Evolutionary conservation across 352 stramenopile genomes (phyloP).

Genomic region (Pythium aquatile): DNA sequence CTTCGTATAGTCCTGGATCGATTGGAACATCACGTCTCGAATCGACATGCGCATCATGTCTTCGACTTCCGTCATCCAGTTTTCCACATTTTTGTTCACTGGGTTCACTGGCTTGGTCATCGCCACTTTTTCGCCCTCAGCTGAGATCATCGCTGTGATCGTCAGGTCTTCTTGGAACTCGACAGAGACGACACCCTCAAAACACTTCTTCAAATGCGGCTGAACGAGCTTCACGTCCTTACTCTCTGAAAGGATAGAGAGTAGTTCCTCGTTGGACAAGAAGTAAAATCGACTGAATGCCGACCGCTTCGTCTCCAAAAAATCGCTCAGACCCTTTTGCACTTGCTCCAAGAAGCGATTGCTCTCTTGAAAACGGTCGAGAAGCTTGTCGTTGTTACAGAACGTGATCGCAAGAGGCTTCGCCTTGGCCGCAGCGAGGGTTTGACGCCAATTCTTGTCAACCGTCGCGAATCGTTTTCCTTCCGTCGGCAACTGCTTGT

Average conservation of each 20-base stretch:
- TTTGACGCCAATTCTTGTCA: constrained; percentile 95
- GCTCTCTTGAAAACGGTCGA: constrained; percentile 91
- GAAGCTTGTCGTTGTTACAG: constrained; percentile 91
- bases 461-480: constrained; percentile 94
- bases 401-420: constrained; percentile 89
- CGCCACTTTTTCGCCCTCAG: constrained; percentile 88
- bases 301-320: constrained; percentile 93
- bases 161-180: constrained; percentile 90
- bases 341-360: constrained; percentile 95
- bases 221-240: constrained; percentile 96
- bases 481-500: constrained; percentile 94
- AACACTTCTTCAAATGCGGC: constrained; percentile 95
- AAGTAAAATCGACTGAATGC: constrained; percentile 95
- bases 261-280: constrained; percentile 93
- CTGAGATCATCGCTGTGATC: constrained; percentile 91
- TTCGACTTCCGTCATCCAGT: constrained; percentile 95
- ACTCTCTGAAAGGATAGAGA: constrained; percentile 94
- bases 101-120: constrained; percentile 88
- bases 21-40: constrained; percentile 89
- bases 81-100: constrained; percentile 93
- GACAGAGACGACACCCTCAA: constrained; percentile 93
- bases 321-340: constrained; percentile 94
- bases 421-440: constrained; percentile 79
- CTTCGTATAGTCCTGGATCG: constrained; percentile 91
- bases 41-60: constrained; percentile 92